Percentiles rank a stretch among this genome's conserved stretches.
Evolutionary conservation across 78 protist genomes (phyloP).

Genomic region (Tieghemostelium lacteum): DNA sequence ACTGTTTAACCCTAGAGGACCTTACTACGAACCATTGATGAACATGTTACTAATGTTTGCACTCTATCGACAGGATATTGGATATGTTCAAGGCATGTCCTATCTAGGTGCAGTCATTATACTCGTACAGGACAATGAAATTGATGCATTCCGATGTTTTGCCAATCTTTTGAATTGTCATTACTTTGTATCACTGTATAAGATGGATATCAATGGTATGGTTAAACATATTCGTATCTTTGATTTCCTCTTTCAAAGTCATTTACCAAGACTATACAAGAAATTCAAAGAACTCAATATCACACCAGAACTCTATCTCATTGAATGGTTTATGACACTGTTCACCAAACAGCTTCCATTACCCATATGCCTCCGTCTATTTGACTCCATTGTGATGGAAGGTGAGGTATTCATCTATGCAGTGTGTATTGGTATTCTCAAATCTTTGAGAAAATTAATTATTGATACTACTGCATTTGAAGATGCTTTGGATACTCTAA

Average conservation of each 20-base stretch:
- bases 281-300: conserved; percentile 25
- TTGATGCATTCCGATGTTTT: conserved; percentile 55
- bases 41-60: conserved; percentile 51
- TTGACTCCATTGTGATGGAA: conserved; percentile 79
- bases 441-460: conserved; percentile 27
- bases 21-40: conserved; percentile 53
- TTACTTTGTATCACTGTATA: conserved; percentile 60
- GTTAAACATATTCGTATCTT: conserved; percentile 53
- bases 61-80: conserved; percentile 82
- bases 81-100: conserved; percentile 92
- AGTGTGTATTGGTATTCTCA: conserved; percentile 55
- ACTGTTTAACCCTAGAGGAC: conserved; percentile 51
- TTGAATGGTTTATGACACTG: conserved; percentile 84
- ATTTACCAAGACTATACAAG: conserved; percentile 46
- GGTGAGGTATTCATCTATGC: conserved; percentile 79
- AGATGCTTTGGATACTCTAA: conserved; percentile 13
- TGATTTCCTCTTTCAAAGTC: conserved; percentile 36
- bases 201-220: conserved; percentile 66
- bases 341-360: conserved; percentile 73
- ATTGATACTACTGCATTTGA: conserved; percentile 40
- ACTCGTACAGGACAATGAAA: conserved; percentile 32
- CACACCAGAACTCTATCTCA: conserved; percentile 63
- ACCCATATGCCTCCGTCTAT: conserved; percentile 41
- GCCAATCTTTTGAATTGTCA: conserved; percentile 73
- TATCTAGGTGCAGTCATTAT: conserved; percentile 73